Percentiles rank a stretch among this genome's conserved stretches.
Conservation (phyloP, 257 asterid genomes). For the Scutellaria baicalensis region DNA sequence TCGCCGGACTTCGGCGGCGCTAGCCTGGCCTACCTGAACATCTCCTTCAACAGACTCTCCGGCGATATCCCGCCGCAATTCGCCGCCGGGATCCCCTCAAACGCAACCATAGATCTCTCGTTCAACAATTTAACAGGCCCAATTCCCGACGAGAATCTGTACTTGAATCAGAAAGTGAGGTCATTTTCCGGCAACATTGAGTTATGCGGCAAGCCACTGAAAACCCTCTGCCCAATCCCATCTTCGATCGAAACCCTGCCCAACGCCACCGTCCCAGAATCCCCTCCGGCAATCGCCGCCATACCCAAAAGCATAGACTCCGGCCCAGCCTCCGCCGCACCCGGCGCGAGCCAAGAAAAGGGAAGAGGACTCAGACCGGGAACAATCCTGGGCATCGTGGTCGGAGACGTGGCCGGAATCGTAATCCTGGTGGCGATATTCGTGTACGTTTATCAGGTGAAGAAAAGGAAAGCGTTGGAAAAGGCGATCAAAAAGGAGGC, state of each 20-base stretch:
- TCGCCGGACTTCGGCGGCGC: slow-evolving; percentile 61
- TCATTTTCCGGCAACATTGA: slow-evolving; percentile 59
- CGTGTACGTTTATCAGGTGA: slow-evolving; percentile 37
- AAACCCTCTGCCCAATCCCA: slow-evolving; percentile 49
- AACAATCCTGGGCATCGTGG: slow-evolving; percentile 61
- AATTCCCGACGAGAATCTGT: slow-evolving; percentile 47
- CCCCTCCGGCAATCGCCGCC: slow-evolving; percentile 95
- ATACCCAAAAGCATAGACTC: slow-evolving; percentile 58
- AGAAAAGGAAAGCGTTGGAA: slow-evolving; percentile 36
- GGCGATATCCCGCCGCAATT: slow-evolving; percentile 67
- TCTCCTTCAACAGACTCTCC: slow-evolving; percentile 65
- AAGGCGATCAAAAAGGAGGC: slow-evolving; percentile 38
- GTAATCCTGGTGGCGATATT: slow-evolving; percentile 40
- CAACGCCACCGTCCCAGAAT: slow-evolving; percentile 37
- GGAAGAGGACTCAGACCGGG: slow-evolving; percentile 34
- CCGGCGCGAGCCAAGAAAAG: slow-evolving; percentile 2
- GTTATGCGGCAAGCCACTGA: slow-evolving; percentile 65
- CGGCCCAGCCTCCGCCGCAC: slow-evolving; percentile 23
- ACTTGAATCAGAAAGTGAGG: slow-evolving; percentile 32
- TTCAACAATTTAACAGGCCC: slow-evolving; percentile 50
- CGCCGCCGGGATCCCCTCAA: slow-evolving; percentile 29
- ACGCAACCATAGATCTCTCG: slow-evolving; percentile 71
- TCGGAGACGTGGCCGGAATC: slow-evolving; percentile 66
- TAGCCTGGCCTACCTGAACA: slow-evolving; percentile 38
- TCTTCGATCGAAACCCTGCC: slow-evolving; percentile 42